phyloP scores from a whole-genome alignment of 1,284 basidiomycete genomes.

The Violaceomyces palustris region DNA sequence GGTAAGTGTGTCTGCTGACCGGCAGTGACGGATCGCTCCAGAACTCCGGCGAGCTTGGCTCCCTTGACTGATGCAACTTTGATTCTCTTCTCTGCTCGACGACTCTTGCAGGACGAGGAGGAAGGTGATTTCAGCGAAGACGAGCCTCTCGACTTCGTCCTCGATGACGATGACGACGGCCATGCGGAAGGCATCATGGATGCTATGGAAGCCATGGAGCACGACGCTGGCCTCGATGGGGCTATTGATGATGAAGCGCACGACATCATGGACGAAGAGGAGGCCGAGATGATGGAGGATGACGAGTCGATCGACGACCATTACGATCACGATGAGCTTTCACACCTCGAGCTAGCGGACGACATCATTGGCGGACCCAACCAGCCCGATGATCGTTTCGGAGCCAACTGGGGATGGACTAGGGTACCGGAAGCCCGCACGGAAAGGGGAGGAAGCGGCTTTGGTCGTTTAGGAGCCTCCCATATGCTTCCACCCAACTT shows the following conservation, averaged over 20 bases:
- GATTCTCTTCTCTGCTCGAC: too few species aligned
- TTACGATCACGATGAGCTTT: conserved; percentile 36
- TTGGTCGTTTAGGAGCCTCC: conserved; percentile 9
- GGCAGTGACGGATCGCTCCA: too few species aligned
- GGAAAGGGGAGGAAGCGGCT: conserved; percentile 4
- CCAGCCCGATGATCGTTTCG: conserved; percentile 43
- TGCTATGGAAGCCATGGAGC: too few species aligned
- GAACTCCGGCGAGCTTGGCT: too few species aligned
- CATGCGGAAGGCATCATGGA: too few species aligned
- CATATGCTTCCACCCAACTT: conserved; percentile 31
- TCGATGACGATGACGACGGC: conserved; percentile 22
- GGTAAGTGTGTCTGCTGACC: too few species aligned
- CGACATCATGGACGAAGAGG: conserved; percentile 25
- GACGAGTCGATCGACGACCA: conserved; percentile 30
- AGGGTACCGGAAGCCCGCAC: conserved; percentile 9
- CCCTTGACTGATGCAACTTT: too few species aligned
- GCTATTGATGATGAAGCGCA: conserved; percentile 17
- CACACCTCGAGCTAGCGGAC: conserved; percentile 43
- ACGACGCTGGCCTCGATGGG: conserved; percentile 13
- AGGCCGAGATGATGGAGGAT: conserved; percentile 31
- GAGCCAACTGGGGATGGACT: conserved; percentile 50
- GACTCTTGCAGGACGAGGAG: conserved; percentile 53
- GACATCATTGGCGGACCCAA: conserved; percentile 18
- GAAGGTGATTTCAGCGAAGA: conserved; percentile 56
- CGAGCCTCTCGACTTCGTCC: conserved; percentile 56